Evolutionary conservation across 768 basidiomycete genomes (phyloP).

Genomic region (Butyriboletus loyo): DNA sequence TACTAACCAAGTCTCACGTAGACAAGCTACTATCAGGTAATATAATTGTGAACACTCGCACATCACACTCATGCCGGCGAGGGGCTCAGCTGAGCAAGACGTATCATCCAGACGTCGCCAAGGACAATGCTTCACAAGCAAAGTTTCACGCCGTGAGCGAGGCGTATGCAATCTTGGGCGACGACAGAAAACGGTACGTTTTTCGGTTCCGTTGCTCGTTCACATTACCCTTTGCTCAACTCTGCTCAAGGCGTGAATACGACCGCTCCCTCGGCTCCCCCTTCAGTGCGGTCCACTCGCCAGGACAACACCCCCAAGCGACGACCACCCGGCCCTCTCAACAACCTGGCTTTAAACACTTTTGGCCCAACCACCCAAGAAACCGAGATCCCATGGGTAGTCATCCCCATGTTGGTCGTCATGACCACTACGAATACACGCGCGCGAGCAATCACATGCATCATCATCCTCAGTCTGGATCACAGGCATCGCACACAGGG

Average conservation of each 20-base stretch:
- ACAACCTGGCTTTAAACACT: constrained; percentile 23
- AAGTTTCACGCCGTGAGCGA: constrained; percentile 47
- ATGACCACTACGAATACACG: constrained; percentile 11
- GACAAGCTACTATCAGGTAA: constrained; percentile 33
- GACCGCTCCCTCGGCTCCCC: constrained; percentile 23
- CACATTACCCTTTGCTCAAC: not conserved
- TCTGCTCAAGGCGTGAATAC: constrained; percentile 29
- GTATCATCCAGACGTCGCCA: constrained; percentile 44
- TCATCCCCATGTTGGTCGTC: constrained; percentile 5
- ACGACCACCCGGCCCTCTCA: constrained; percentile 27
- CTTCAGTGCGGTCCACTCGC: not conserved
- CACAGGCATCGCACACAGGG: constrained; percentile 1
- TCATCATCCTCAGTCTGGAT: constrained; percentile 1
- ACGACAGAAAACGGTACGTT: constrained; percentile 44
- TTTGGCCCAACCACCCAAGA: constrained; percentile 27
- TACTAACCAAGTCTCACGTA: constrained; percentile 3
- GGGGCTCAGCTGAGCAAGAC: constrained; percentile 43
- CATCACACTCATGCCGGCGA: not conserved
- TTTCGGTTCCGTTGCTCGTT: not conserved
- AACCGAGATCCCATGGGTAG: constrained; percentile 14
- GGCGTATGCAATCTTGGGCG: constrained; percentile 43
- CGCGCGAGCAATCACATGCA: not conserved
- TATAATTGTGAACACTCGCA: not conserved
- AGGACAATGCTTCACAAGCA: constrained; percentile 36
- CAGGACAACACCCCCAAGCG: constrained; percentile 29